Base-by-base conservation (phyloP, 257 asterid genomes). In the Nicotiana noctiflora region DNA sequence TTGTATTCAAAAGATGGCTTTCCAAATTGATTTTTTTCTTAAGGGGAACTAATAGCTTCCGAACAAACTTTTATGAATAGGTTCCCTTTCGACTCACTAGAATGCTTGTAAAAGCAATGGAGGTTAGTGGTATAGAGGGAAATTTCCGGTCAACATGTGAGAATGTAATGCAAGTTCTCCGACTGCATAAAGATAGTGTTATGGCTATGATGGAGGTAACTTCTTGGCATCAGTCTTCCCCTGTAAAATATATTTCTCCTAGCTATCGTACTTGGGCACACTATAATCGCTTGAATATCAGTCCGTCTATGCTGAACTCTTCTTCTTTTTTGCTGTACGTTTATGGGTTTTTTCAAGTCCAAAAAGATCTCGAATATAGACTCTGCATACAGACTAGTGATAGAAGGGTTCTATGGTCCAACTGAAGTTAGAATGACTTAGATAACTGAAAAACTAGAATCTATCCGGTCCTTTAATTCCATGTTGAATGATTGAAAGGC, bases 191-290 rank as follows among this genome's bases (percentile, higher is more conserved):
- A 86, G 97, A 96, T 75, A 91, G 99, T 82, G 99, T 96, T 61
- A 96, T 96, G 99, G 99, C 99, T 72, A 96, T 96, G 99, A 96
- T 96, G 99, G 99, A 96, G 99, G 99, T 96, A 90, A 18, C 55
- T 34, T 75, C 29, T 23, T 46, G 57, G 52, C 19, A 32, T 8
- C 74, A 4, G 4, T 74, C 7, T 56, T 77, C 51, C 81, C 10
- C 8, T 32, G 31, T 77, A 19, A 60, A 59, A 37, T 77, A 19
- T 15, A 19, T 77, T 34, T 77, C 77, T 72, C 77, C 6, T 14
- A 44, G 60, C 37, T 44, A 66, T 11, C 1, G 57, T 6, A 72
- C 56, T 72, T 56, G 59, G 59, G n/a, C 19, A 60, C 65, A 59
- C 64, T 60, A 40, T 68, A 21, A 12, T 44, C 34, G 21, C 5